Evolutionary conservation across 805 yeast genomes (phyloP).

Genomic region (Yamadazyma kitorensis): DNA sequence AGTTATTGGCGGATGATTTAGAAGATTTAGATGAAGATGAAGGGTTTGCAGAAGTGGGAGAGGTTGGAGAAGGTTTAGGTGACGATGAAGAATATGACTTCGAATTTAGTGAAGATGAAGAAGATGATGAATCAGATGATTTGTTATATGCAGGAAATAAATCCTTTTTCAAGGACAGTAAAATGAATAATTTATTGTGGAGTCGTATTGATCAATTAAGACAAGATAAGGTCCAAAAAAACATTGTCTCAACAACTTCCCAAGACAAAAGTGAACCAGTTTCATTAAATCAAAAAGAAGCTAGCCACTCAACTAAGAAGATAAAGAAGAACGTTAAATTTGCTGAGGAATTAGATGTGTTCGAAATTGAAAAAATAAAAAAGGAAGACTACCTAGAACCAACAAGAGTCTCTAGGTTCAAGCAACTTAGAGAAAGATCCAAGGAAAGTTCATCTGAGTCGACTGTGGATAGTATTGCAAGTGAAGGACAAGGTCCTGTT

Average conservation of each 20-base stretch:
- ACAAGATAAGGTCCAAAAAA: constrained; percentile 8
- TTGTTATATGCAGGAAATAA: constrained; percentile 20
- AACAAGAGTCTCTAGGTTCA: constrained; percentile 15
- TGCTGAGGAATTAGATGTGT: constrained; percentile 51
- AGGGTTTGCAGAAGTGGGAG: constrained; percentile 36
- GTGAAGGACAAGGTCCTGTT: neutral
- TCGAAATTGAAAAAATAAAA: constrained; percentile 58
- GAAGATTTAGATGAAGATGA: constrained; percentile 27
- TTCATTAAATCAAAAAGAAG: neutral
- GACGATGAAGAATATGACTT: constrained; percentile 39
- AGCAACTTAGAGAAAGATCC: constrained; percentile 10
- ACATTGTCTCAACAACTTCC: too few relatives aligned
- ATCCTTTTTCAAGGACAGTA: constrained; percentile 14
- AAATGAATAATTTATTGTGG: constrained; percentile 30
- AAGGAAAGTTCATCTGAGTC: too few relatives aligned
- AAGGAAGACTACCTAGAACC: constrained; percentile 36
- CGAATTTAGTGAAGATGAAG: constrained; percentile 31
- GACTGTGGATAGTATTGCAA: too few relatives aligned
- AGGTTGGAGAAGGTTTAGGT: constrained; percentile 18
- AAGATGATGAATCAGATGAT: constrained; percentile 31
- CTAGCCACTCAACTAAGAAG: neutral
- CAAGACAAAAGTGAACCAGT: constrained; percentile 3
- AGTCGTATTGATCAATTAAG: constrained; percentile 34
- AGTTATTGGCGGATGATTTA: constrained; percentile 50
- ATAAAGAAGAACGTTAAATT: constrained; percentile 52